Evolutionary conservation across 768 basidiomycete genomes (phyloP).

Genomic region (Cyclocybe aegerita): DNA sequence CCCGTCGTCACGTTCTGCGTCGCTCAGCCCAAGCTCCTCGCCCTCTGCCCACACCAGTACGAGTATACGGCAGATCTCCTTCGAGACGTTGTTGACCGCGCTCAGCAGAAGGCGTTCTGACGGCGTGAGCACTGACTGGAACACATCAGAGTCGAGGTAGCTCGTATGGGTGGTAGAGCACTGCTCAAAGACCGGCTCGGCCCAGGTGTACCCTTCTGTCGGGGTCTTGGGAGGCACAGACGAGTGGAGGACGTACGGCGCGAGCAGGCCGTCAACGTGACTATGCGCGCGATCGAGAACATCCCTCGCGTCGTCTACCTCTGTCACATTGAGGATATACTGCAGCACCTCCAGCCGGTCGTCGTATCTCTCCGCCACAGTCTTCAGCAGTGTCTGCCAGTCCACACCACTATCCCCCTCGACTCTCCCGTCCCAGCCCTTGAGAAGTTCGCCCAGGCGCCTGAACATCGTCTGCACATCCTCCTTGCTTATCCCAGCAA

Average conservation of each 20-base stretch:
- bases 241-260: constrained; percentile 27
- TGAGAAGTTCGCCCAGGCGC: constrained; percentile 26
- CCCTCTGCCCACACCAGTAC: constrained; percentile 50
- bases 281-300: constrained; percentile 21
- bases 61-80: constrained; percentile 45
- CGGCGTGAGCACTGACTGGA: constrained; percentile 16
- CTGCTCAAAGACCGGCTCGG: constrained; percentile 29
- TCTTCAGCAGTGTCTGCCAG: constrained; percentile 37
- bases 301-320: constrained; percentile 7
- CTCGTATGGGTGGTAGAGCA: constrained; percentile 33
- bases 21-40: constrained; percentile 22
- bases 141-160: constrained; percentile 14
- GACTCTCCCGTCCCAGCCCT: constrained; percentile 2
- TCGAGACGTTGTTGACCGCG: constrained; percentile 31
- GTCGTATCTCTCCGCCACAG: constrained; percentile 40
- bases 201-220: constrained; percentile 26
- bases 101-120: constrained; percentile 29
- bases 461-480: constrained; percentile 24
- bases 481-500: constrained; percentile 26
- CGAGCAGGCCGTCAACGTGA: constrained; percentile 29
- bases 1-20: no score
- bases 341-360: constrained; percentile 39
- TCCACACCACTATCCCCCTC: constrained; percentile 34
- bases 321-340: constrained; percentile 30
- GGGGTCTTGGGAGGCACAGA: constrained; percentile 10